phyloP scores from a whole-genome alignment of 768 basidiomycete species.

The Amanita pallidorosea region DNA sequence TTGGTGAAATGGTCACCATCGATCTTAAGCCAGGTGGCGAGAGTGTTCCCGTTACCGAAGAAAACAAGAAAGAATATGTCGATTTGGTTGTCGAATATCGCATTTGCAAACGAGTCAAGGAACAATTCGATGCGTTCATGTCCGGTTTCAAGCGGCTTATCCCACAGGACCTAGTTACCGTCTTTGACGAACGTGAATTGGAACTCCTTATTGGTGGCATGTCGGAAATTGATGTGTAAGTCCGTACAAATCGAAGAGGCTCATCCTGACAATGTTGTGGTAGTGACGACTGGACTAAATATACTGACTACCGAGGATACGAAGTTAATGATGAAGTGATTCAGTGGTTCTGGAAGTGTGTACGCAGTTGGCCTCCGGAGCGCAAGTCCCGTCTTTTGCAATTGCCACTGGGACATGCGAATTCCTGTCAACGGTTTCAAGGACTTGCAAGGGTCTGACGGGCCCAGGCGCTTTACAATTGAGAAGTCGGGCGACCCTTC shows the following conservation, averaged over 20 bases:
- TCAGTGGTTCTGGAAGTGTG: conserved; percentile 99
- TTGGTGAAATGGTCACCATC: conserved; percentile 96
- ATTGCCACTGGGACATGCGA: conserved; percentile 90
- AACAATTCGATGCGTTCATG: conserved; percentile 99
- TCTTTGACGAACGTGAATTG: conserved; percentile 97
- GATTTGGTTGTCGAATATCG: conserved; percentile 93
- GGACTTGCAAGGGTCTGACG: conserved; percentile 96
- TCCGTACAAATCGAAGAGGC: conserved; percentile 11
- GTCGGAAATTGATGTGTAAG: conserved; percentile 98
- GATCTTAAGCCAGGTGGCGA: conserved; percentile 87
- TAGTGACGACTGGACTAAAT: conserved; percentile 97
- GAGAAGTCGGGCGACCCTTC: conserved; percentile 97
- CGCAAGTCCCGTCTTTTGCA: conserved; percentile 93
- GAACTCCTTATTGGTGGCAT: conserved; percentile 97
- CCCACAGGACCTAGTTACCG: conserved; percentile 94
- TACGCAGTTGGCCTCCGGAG: conserved; percentile 95
- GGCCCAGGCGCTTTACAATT: conserved; percentile 93
- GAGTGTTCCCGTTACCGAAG: conserved; percentile 83
- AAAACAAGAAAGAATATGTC: conserved; percentile 99
- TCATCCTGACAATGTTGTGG: not conserved
- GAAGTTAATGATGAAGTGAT: conserved; percentile 94
- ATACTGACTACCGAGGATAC: conserved; percentile 97
- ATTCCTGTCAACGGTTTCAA: conserved; percentile 99
- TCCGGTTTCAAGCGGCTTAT: conserved; percentile 99
- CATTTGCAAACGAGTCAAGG: conserved; percentile 93